A percentile compares a stretch with the other conserved stretches of the same genome.
Evolutionary conservation across 768 basidiomycete species (phyloP).

Genomic region (Trametes maxima): DNA sequence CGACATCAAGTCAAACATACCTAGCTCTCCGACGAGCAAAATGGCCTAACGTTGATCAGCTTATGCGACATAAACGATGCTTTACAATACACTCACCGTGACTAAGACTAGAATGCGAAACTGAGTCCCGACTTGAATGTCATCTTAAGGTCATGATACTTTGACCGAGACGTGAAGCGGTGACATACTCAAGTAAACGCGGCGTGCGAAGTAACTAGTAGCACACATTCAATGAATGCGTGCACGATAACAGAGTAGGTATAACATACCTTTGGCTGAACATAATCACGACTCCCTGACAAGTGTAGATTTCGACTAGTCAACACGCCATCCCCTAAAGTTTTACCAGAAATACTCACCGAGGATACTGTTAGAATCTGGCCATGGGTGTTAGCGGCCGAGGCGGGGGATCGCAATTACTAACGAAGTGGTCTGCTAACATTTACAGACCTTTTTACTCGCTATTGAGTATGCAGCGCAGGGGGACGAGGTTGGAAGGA

Average conservation of each 20-base stretch:
- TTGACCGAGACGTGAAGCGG: not conserved
- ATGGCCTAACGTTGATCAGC: not conserved
- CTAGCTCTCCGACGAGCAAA: constrained; percentile 3
- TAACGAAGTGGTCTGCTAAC: not conserved
- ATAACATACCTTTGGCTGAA: not conserved
- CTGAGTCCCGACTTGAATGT: not conserved
- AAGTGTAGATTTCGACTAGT: too few species aligned
- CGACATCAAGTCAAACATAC: not conserved
- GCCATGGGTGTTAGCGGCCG: too few species aligned
- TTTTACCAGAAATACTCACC: not conserved
- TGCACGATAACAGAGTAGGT: not conserved
- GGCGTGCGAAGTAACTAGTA: constrained; percentile 8
- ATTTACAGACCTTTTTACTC: constrained; percentile 1
- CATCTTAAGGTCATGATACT: too few species aligned
- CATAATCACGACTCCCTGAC: constrained; percentile 3
- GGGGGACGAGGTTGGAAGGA: not conserved
- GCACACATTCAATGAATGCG: not conserved
- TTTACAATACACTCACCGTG: not conserved
- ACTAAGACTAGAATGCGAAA: not conserved
- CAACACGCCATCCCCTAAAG: too few species aligned
- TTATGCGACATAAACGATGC: not conserved
- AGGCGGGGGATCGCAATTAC: not conserved
- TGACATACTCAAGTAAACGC: not conserved
- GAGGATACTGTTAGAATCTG: not conserved
- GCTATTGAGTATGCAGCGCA: not conserved